Evolutionary conservation across 2,329 filamentous ascomycete genomes (phyloP), one percentile per base, ranked within the genome.

Genomic region (Hypoxylon rubiginosum): DNA sequence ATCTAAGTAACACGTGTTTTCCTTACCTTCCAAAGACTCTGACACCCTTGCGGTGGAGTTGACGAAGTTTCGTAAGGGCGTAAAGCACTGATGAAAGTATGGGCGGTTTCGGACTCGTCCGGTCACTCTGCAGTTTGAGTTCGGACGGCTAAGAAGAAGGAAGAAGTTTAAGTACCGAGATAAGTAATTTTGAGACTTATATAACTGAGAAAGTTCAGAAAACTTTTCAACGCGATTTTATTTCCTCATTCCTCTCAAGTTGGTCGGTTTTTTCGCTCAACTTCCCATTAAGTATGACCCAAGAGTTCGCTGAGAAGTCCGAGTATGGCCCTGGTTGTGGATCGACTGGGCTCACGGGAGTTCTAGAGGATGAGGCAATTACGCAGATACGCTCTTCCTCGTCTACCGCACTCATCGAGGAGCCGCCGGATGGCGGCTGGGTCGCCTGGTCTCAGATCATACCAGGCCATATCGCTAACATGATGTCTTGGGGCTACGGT

Each of bases 401-500:
- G 5, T 39, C 28, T 7, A 26, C 51, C 17, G 13, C 39, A 39
- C 26, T 53, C 34, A 4, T 53, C n/a, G 66, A 70, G 3, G 60
- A 66, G 24, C 67, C 67, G 6, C 68, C 68, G 11, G 69, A 70
- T 43, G 68, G 69, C 28, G 68, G 69, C 10, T 46, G 57, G 15
- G 15, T 53, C 11, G 66, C 69, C 4, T 71, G 67, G 69, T 70
- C 68, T 15, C 69, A 71, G n/a, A 51, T 69, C 4, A n/a, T 66
- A 21, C 56, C 69, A 1, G 61, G 32, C 21, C 65, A 72, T 24
- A 65, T 72, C 26, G 67, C 65, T 39, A 64, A 67, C n/a, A 67
- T 67, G 52, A 61, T 70, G 55, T 66, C 66, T 36, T 72, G 70
- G 70, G 68, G 68, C 2, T 70, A 69, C 17, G 64, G 55, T 13